Percentiles rank a stretch among this genome's conserved stretches.
phyloP scores from a whole-genome alignment of 1,139 yeast genomes.

The Saccharomycopsis hybrid region DNA sequence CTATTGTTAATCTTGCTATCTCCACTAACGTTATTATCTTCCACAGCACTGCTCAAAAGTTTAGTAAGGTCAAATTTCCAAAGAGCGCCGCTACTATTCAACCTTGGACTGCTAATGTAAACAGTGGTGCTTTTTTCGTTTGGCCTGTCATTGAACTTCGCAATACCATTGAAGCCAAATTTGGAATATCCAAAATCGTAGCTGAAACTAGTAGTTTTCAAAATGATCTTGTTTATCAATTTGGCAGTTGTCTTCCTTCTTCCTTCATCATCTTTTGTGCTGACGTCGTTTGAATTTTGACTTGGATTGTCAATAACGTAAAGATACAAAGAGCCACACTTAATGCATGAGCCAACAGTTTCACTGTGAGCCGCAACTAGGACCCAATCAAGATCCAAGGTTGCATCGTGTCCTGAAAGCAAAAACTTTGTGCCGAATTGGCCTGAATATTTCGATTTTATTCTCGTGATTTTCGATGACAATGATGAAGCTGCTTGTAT shows the following conservation, averaged over 20 bases:
- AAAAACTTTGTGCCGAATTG: conserved; percentile 30
- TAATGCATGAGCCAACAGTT: conserved; percentile 23
- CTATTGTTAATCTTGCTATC: no score
- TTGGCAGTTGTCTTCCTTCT: neutral
- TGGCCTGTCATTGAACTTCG: neutral
- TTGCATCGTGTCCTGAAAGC: conserved; percentile 23
- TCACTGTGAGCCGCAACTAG: conserved; percentile 26
- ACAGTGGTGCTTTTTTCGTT: neutral
- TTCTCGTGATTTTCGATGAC: conserved; percentile 10
- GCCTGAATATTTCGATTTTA: conserved; percentile 25
- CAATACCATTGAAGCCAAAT: conserved; percentile 12
- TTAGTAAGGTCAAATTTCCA: conserved; percentile 1
- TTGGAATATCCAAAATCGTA: conserved; percentile 7
- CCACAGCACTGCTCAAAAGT: neutral
- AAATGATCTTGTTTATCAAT: conserved; percentile 1
- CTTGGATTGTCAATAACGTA: conserved; percentile 24
- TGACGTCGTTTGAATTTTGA: neutral
- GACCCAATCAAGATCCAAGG: conserved; percentile 25
- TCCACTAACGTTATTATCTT: no score
- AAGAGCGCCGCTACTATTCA: conserved; percentile 9
- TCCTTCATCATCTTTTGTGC: no score
- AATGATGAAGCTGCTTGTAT: neutral
- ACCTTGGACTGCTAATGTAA: conserved; percentile 7
- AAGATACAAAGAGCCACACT: conserved; percentile 36
- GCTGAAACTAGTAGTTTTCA: neutral